Percentiles rank a stretch among this genome's conserved stretches.
Conservation (phyloP, 2,329 filamentous ascomycete genomes). For the Trichophyton mentagrophytes region DNA sequence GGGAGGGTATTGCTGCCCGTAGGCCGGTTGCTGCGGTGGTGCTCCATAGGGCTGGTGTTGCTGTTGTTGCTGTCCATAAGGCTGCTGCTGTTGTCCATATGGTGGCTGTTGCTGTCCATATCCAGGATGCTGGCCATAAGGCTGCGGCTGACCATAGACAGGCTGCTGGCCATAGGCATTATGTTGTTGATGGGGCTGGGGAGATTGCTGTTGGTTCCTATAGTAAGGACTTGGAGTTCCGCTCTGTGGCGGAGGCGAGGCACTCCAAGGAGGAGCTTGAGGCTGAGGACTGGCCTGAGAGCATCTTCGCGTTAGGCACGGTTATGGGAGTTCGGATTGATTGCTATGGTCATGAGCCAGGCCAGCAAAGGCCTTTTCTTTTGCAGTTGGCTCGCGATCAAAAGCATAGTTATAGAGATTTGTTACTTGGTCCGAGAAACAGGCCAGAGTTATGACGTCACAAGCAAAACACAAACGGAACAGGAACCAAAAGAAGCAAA, state of each 20-base stretch:
- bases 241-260: conserved; percentile 28
- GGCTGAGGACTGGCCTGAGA: conserved; percentile 12
- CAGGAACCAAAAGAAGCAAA: not conserved
- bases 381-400: not conserved
- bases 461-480: not conserved
- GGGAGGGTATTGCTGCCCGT: conserved; percentile 21
- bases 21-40: conserved; percentile 24
- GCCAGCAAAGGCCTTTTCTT: not conserved
- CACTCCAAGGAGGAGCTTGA: conserved; percentile 24
- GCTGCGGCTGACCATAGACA: conserved; percentile 20
- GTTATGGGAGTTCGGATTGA: conserved; percentile 1
- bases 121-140: conserved; percentile 26
- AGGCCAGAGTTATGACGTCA: not conserved
- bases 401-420: not conserved
- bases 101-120: conserved; percentile 18
- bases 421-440: not conserved
- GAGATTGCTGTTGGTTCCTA: conserved; percentile 9
- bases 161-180: conserved; percentile 28
- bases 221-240: conserved; percentile 16
- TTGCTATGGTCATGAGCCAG: not conserved
- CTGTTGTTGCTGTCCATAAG: not conserved
- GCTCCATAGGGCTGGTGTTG: conserved; percentile 3
- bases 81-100: conserved; percentile 18
- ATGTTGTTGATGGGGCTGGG: conserved; percentile 24
- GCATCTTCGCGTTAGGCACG: conserved; percentile 5